Base-by-base conservation (phyloP, 1,139 yeast genomes). In the Candida tunisiensis region DNA sequence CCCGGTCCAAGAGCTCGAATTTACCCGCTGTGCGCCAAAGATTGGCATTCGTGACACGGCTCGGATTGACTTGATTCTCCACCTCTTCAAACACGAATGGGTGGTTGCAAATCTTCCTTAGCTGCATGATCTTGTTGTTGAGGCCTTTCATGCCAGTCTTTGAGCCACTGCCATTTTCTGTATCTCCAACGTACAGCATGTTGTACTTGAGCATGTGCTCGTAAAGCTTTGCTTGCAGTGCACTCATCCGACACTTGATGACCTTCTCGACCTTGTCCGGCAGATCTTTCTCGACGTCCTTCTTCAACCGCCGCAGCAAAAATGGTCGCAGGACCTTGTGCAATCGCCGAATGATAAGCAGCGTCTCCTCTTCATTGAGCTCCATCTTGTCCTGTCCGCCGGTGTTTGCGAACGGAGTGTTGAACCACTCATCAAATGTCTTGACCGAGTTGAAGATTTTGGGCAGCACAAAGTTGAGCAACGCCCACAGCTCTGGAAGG, bases 341-440 rank as follows among this genome's bases (percentile, higher is more conserved):
- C 48, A 88, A 65, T 68, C 98, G 80, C 51, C 96, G 66, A 46
- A 88, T 88, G 33, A 88, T 80, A 59, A 88, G 70, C 38, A 88
- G 61, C 12, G 93, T 77, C 55, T 88, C 98, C 73, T 88, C 98
- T 68, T 88, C 98, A 1, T 92, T 78, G 38, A 88, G 65, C 42
- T 80, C 96, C 47, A 88, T 72, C 54, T 79, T 83, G 44, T 88
- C 98, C 49, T 79, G 93, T 13, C 82, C 68, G 31, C 98, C 98
- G 5, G 95, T 78, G 45, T 80, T 88, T 3, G 95, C 95, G 55
- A 88, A 88, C 5, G 98, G 98, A 0, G 98, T 88, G 49, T 88
- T 88, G 52, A 88, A 88, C 98, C 98, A 88, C 46, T 88, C 98
- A 49, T 88, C 96, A 51, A 88, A 88, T 5, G 95, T 79, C 46